These are phyloP conservation scores for Sextonia rubra DNA, from an alignment of 164 flowering plant genomes.

Conservation along the genomic window DNA sequence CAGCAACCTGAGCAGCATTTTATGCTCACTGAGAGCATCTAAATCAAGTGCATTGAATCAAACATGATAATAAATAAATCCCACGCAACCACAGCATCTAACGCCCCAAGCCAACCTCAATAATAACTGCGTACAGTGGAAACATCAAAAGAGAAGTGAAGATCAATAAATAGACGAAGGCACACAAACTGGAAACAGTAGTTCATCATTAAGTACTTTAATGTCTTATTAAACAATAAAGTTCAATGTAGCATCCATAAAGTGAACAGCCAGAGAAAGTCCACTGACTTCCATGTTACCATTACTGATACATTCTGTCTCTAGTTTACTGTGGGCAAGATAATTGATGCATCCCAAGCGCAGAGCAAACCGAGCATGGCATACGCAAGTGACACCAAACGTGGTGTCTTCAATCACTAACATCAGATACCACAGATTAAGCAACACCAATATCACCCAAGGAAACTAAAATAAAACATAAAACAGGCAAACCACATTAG, in stretches of 20 bases:
- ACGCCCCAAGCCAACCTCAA: too few relatives aligned
- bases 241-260: neutral
- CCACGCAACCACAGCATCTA: too few relatives aligned
- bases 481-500: slow-evolving; percentile 3
- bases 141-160: too few relatives aligned
- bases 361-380: neutral
- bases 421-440: neutral
- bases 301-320: neutral
- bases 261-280: neutral
- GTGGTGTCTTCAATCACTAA: neutral
- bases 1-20: too few relatives aligned
- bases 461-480: slow-evolving; percentile 1
- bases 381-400: neutral
- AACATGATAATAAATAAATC: too few relatives aligned
- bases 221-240: neutral
- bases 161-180: too few relatives aligned
- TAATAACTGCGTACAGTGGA: too few relatives aligned
- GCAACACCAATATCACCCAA: neutral
- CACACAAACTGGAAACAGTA: neutral
- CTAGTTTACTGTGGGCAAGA: slow-evolving; percentile 1
- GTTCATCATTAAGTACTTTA: neutral
- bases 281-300: neutral
- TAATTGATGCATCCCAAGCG: neutral
- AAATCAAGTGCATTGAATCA: too few relatives aligned
- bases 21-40: too few relatives aligned